These are phyloP conservation scores for Solanum corneliomulleri DNA, from an alignment of 257 asterid species.

Conservation along the genomic window DNA sequence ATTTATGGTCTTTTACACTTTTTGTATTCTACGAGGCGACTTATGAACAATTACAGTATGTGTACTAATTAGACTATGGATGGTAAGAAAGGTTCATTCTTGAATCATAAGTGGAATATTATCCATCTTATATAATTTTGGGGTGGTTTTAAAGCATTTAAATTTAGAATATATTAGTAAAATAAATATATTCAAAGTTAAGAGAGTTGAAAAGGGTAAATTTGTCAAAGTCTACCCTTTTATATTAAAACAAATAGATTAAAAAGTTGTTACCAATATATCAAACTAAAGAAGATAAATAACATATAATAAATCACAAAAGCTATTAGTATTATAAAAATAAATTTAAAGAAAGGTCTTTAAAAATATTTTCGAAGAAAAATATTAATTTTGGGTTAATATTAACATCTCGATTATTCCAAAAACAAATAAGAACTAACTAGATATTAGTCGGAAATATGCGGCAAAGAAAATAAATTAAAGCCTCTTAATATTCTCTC, in stretches of 20 bases:
- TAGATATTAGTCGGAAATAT: neutral
- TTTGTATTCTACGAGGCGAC: neutral
- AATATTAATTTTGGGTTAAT: neutral
- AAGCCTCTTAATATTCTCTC: neutral
- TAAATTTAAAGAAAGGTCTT: neutral
- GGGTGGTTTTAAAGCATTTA: neutral
- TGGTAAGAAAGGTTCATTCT: neutral
- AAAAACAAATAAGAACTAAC: neutral
- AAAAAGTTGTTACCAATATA: neutral
- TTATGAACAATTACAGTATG: neutral
- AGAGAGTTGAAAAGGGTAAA: neutral
- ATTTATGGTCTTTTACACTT: neutral
- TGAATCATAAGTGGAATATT: neutral
- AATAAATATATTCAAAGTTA: neutral
- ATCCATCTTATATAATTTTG: neutral
- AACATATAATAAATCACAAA: neutral
- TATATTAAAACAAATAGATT: neutral
- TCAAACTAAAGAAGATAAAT: neutral
- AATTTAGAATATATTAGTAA: neutral
- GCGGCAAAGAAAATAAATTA: neutral
- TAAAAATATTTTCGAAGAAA: neutral
- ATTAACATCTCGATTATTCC: neutral
- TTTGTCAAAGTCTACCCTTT: neutral
- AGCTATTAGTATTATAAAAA: neutral
- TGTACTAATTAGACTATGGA: neutral